phyloP scores from a whole-genome alignment of 306 rosid species.

The Urtica urens region DNA sequence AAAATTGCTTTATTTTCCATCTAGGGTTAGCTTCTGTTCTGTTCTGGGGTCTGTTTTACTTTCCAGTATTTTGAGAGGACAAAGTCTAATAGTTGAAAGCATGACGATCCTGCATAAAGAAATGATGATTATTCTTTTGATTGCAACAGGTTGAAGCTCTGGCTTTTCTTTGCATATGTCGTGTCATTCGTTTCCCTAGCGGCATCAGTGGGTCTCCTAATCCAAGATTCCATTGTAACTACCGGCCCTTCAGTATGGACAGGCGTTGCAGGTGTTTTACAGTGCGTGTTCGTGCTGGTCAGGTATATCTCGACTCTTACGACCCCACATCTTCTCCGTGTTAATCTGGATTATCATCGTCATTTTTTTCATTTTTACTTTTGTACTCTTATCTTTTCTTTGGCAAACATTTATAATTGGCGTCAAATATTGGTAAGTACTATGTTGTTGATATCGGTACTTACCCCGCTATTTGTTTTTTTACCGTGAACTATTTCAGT shows the following conservation, averaged over 20 bases:
- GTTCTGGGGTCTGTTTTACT: too few species aligned
- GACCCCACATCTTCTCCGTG: constrained; percentile 1
- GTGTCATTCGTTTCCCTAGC: constrained; percentile 95
- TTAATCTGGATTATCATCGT: neutral
- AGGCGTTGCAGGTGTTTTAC: constrained; percentile 90
- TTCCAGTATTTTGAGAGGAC: too few species aligned
- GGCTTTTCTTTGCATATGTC: constrained; percentile 97
- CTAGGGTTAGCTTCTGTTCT: too few species aligned
- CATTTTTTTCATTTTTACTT: too few species aligned
- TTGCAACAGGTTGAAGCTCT: constrained; percentile 76
- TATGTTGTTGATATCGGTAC: too few species aligned
- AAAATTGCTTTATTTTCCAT: too few species aligned
- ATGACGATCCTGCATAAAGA: too few species aligned
- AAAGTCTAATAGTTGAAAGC: too few species aligned
- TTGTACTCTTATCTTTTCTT: too few species aligned
- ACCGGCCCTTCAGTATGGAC: constrained; percentile 89
- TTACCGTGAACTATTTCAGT: constrained; percentile 23
- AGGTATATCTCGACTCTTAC: constrained; percentile 33
- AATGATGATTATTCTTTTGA: constrained; percentile 17
- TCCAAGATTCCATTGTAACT: constrained; percentile 77
- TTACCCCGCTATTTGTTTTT: too few species aligned
- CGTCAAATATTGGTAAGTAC: too few species aligned
- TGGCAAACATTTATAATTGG: too few species aligned
- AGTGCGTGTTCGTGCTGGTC: constrained; percentile 76
- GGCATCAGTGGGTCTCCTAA: constrained; percentile 86